These are phyloP conservation scores for Aspergillus tanneri DNA, from an alignment of 2,329 filamentous ascomycete genomes.

Conservation along the genomic window DNA sequence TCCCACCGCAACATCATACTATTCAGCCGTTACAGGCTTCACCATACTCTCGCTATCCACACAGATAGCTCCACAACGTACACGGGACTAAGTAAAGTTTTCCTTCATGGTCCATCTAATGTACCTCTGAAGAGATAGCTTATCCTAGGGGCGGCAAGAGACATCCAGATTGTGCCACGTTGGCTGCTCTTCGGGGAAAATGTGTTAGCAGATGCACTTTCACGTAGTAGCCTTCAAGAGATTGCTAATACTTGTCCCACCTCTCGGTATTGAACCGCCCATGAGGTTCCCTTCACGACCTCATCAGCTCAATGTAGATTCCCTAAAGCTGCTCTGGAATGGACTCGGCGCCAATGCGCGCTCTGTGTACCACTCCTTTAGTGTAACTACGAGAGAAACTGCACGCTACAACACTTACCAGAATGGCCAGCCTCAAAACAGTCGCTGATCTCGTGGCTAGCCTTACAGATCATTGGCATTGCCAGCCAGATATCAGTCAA, in stretches of 20 bases:
- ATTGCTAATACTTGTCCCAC: not conserved
- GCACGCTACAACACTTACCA: not conserved
- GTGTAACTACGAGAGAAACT: not conserved
- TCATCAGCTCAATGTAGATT: not conserved
- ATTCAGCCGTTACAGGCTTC: no score
- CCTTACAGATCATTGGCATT: not conserved
- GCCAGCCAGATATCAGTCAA: not conserved
- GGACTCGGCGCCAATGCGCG: not conserved
- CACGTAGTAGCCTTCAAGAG: no score
- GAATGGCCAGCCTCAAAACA: not conserved
- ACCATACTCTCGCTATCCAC: no score
- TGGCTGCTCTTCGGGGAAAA: no score
- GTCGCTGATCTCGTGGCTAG: not conserved
- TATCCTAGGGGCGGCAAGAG: no score
- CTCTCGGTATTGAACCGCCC: constrained; percentile 1
- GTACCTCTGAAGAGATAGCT: no score
- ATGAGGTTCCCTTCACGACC: not conserved
- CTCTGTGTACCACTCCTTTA: not conserved
- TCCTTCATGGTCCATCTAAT: no score
- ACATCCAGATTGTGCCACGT: no score
- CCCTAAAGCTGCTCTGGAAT: not conserved
- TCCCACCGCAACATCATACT: no score
- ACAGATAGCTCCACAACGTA: no score
- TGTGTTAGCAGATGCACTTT: no score
- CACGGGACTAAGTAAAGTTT: no score